Evolutionary conservation across 1,139 yeast genomes (phyloP), one percentile per base, ranked within the genome.

Genomic region (Saccharomycopsis hybrid): DNA sequence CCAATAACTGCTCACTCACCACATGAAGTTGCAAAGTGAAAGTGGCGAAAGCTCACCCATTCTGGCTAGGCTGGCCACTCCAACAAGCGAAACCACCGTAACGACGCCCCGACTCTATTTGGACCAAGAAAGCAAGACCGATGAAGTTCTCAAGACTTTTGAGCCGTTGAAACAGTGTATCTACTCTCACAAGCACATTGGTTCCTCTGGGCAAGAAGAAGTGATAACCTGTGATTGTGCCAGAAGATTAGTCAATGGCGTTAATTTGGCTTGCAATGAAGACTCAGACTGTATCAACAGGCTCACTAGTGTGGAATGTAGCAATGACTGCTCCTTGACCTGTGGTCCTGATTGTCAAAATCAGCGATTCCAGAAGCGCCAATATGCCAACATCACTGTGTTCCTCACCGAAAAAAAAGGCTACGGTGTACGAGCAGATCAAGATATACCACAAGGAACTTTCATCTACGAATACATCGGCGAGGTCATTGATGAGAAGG

Each of bases 391-490:
- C 7, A 82, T 89, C 24, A 79, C 86, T 36, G 87, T 92, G 11
- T 80, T 92, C 54, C 76, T 78, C 57, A 89, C 97, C 0, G 89
- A 85, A 54, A 68, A 72, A 56, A 92, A 92, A 63, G 98, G 98
- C 0, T 92, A 78, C 62, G 98, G 98, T 31, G 78, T 92, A 49
- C 74, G 95, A 52, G 90, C 96, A 0, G 73, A 80, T 54, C 65
- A 62, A 3, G 70, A 67, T 43, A 72, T 92, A n/a, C 68, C 73
- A 8, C 80, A 77, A 33, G 79, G 80, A 47, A 70, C 78, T 24
- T 89, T 92, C 63, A 77, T 92, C 40, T 87, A 86, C 66, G 98
- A 92, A 66, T 92, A 92, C 67, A 79, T 86, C 51, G 98, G 98
- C 33, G 98, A 92, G 64, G 95, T 92, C 32, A 84, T 92, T 40